Evolutionary conservation across 495 filamentous ascomycete genomes (phyloP).

Genomic region (Rhypophila decipiens): DNA sequence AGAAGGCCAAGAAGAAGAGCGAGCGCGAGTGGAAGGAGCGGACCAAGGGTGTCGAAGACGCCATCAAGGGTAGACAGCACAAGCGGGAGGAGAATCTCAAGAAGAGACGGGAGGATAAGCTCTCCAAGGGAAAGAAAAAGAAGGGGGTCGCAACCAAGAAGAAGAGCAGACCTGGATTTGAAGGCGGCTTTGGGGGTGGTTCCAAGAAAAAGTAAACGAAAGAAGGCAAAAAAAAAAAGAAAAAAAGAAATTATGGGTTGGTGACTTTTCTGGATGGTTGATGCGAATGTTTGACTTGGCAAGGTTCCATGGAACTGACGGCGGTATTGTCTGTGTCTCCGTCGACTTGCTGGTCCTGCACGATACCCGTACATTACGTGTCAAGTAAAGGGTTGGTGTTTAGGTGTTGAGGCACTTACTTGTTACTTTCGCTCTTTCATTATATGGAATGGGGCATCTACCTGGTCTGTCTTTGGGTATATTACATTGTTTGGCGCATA

Average conservation of each 20-base stretch:
- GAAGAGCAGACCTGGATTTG: constrained; percentile 74
- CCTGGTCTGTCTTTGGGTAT: too few species aligned
- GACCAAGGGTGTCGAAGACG: constrained; percentile 64
- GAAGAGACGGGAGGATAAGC: constrained; percentile 74
- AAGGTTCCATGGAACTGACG: too few species aligned
- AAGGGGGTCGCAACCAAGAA: constrained; percentile 51
- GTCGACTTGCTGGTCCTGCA: too few species aligned
- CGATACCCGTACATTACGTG: too few species aligned
- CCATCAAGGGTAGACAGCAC: constrained; percentile 71
- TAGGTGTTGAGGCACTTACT: too few species aligned
- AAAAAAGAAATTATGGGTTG: not conserved
- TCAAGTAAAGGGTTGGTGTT: too few species aligned
- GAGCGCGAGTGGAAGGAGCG: constrained; percentile 85
- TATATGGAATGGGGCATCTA: too few species aligned
- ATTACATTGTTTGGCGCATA: too few species aligned
- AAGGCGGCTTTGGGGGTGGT: constrained; percentile 66
- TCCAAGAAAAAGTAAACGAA: constrained; percentile 19
- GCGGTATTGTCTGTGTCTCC: too few species aligned
- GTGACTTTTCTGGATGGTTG: too few species aligned
- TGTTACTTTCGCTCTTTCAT: too few species aligned
- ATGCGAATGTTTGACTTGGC: too few species aligned
- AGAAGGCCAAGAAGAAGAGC: constrained; percentile 81
- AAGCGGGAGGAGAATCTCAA: constrained; percentile 83
- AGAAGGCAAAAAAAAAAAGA: not conserved
- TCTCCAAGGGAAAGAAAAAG: constrained; percentile 51